Conservation (phyloP, 1,139 yeast genomes). For the Diutina siamensis region DNA sequence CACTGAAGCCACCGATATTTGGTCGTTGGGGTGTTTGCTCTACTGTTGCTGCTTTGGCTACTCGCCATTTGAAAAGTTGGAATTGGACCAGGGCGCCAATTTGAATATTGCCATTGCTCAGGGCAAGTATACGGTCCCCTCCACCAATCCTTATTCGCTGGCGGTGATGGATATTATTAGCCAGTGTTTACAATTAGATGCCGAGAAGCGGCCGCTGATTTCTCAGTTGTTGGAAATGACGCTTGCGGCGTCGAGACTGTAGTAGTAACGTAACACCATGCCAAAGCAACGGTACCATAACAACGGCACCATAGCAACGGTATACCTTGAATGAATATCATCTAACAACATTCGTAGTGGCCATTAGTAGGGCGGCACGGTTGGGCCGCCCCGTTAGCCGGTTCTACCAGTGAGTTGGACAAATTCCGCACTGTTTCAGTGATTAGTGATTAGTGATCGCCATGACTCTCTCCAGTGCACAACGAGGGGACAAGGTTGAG, state of each 20-base stretch:
- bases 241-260: background rate
- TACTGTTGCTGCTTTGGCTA: constrained; percentile 62
- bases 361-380: no score
- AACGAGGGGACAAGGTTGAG: constrained; percentile 29
- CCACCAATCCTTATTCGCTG: constrained; percentile 34
- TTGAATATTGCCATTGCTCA: constrained; percentile 64
- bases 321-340: no score
- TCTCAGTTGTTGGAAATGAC: constrained; percentile 40
- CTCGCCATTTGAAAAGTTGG: constrained; percentile 83
- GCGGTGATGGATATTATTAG: constrained; percentile 44
- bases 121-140: constrained; percentile 60
- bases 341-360: no score
- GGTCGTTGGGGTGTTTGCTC: constrained; percentile 83
- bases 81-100: constrained; percentile 73
- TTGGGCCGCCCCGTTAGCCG: no score
- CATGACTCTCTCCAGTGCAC: constrained; percentile 22
- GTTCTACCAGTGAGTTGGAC: no score
- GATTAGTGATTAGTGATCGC: no score
- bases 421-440: no score
- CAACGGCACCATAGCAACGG: no score
- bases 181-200: constrained; percentile 50
- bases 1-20: constrained; percentile 70
- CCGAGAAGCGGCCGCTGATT: constrained; percentile 48
- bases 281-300: no score
- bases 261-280: no score